Evolutionary conservation across 202 grass and related monocot species (phyloP).

Genomic region (Hordeum pubiflorum): DNA sequence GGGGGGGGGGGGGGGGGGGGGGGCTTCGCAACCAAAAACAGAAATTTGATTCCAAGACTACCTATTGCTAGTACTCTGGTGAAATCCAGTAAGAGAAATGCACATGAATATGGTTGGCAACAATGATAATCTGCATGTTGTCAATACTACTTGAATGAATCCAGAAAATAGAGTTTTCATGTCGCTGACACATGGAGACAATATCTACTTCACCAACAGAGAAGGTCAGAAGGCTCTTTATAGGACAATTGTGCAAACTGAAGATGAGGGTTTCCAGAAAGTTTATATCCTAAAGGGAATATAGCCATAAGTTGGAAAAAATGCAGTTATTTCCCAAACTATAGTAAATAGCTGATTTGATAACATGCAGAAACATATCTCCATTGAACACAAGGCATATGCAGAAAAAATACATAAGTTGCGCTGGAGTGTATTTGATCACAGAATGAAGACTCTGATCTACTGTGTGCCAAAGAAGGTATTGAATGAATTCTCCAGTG

Average conservation of each 20-base stretch:
- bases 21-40: neutral
- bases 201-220: neutral
- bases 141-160: neutral
- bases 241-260: neutral
- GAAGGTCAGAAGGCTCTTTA: neutral
- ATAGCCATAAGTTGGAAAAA: neutral
- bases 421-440: neutral
- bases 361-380: conserved; percentile 21
- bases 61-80: neutral
- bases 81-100: conserved; percentile 4
- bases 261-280: neutral
- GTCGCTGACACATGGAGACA: neutral
- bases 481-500: conserved; percentile 8
- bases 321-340: neutral
- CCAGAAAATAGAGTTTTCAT: conserved; percentile 5
- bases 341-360: conserved; percentile 1
- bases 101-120: neutral
- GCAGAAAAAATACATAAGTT: conserved; percentile 26
- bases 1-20: too few species aligned
- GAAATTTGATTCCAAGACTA: neutral
- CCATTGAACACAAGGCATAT: conserved; percentile 3
- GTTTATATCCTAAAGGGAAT: neutral
- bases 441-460: conserved; percentile 11
- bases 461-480: conserved; percentile 12
- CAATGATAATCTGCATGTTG: conserved; percentile 8